Percentiles rank a stretch among this genome's conserved stretches.
Evolutionary conservation across 106 monocot genomes (phyloP).

Genomic region (Dioscorea dumetorum): DNA sequence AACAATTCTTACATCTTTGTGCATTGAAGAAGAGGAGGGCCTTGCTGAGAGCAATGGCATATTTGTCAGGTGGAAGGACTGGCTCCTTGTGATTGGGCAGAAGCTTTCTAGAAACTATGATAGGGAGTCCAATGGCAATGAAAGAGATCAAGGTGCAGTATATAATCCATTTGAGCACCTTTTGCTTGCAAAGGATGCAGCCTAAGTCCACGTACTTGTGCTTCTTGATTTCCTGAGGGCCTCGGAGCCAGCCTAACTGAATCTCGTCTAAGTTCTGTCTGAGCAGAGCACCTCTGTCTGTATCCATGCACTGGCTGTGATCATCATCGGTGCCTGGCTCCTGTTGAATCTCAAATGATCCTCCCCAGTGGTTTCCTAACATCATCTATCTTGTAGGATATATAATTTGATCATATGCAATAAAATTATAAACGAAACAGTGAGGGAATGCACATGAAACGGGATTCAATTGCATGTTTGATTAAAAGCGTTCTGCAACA

Average conservation of each 20-base stretch:
- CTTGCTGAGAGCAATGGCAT: constrained; percentile 1
- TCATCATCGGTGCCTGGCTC: not conserved
- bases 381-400: not conserved
- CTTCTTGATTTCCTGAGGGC: not conserved
- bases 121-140: not conserved
- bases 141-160: not conserved
- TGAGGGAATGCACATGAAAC: too few species aligned
- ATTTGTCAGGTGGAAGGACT: constrained; percentile 2
- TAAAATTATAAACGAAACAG: too few species aligned
- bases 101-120: not conserved
- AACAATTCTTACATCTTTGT: not conserved
- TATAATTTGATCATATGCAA: too few species aligned
- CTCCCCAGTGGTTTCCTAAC: not conserved
- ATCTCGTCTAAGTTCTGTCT: constrained; percentile 3
- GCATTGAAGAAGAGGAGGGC: constrained; percentile 11
- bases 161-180: not conserved
- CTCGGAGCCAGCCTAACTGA: not conserved
- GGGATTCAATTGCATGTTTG: too few species aligned
- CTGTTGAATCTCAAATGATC: constrained; percentile 1
- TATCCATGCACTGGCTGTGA: constrained; percentile 1
- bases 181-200: constrained; percentile 2
- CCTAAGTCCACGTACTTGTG: constrained; percentile 7
- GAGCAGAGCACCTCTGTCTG: not conserved
- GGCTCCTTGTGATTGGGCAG: constrained; percentile 3
- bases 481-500: too few species aligned